Conservation (phyloP, 495 filamentous ascomycete species). For the Lasiosphaeria hispida region DNA sequence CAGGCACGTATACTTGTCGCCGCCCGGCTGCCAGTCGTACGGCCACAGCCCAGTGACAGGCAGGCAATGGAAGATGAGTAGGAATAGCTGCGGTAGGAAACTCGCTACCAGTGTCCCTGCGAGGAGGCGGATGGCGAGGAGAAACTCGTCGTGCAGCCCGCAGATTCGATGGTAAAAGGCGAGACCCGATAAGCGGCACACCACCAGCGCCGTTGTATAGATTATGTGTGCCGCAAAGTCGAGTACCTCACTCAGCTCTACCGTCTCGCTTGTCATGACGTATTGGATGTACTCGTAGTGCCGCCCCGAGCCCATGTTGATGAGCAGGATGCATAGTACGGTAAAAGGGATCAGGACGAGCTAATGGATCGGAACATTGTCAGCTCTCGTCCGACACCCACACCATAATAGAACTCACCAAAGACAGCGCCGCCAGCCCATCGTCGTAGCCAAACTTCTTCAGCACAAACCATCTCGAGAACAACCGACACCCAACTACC, state of each 20-base stretch:
- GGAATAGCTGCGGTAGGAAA: slow-evolving; percentile 43
- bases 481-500: slow-evolving; percentile 32
- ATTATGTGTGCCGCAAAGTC: slow-evolving; percentile 48
- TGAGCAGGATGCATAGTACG: slow-evolving; percentile 39
- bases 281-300: slow-evolving; percentile 50
- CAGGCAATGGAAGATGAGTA: slow-evolving; percentile 45
- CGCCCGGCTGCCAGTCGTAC: slow-evolving; percentile 40
- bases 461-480: slow-evolving; percentile 36
- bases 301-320: slow-evolving; percentile 45
- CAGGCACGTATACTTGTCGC: slow-evolving; percentile 35
- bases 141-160: slow-evolving; percentile 32
- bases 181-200: slow-evolving; percentile 48
- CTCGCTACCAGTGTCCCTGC: slow-evolving; percentile 36
- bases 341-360: slow-evolving; percentile 39
- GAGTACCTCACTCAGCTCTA: slow-evolving; percentile 39
- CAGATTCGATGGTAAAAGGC: slow-evolving; percentile 47
- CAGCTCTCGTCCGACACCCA: background rate
- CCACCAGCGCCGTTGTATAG: slow-evolving; percentile 46
- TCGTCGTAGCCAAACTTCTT: slow-evolving; percentile 39
- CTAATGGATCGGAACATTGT: background rate
- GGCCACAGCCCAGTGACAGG: slow-evolving; percentile 48
- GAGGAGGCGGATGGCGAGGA: slow-evolving; percentile 34
- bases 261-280: slow-evolving; percentile 35
- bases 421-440: slow-evolving; percentile 34
- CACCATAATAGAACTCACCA: slow-evolving; percentile 28